phyloP scores from a whole-genome alignment of 1,284 basidiomycete species.

The Fomes fomentarius region DNA sequence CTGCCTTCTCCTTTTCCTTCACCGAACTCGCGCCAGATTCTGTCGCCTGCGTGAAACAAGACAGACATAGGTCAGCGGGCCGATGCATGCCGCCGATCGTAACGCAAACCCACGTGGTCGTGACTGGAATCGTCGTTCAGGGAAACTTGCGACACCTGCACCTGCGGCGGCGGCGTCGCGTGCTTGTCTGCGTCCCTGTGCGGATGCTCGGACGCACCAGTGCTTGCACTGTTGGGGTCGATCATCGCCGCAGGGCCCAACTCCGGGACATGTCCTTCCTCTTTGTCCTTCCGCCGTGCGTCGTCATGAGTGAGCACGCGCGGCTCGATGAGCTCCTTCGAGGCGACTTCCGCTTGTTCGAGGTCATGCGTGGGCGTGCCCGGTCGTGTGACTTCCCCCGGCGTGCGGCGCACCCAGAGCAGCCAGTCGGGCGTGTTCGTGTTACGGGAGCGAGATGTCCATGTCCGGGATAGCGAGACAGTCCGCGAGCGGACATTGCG shows the following conservation, averaged over 20 bases:
- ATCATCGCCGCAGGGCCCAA: slow-evolving; percentile 20
- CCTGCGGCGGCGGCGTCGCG: background rate
- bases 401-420: slow-evolving; percentile 38
- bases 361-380: slow-evolving; percentile 12
- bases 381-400: slow-evolving; percentile 15
- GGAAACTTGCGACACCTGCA: too few species aligned
- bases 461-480: slow-evolving; percentile 35
- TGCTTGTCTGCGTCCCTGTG: background rate
- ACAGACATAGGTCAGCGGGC: too few species aligned
- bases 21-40: background rate
- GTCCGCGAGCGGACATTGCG: slow-evolving; percentile 68
- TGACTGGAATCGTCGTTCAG: too few species aligned
- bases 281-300: background rate
- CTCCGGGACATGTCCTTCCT: slow-evolving; percentile 8
- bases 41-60: background rate
- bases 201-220: background rate
- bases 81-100: too few species aligned
- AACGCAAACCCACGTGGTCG: too few species aligned
- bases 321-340: slow-evolving; percentile 1
- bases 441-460: slow-evolving; percentile 26
- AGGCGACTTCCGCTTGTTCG: slow-evolving; percentile 16
- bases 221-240: slow-evolving; percentile 1
- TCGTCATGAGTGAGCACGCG: background rate
- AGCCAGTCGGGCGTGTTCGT: slow-evolving; percentile 52
- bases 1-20: background rate